Evolutionary conservation across 805 yeast species (phyloP).

Genomic region (Kluyveromyces dobzhanskii): DNA sequence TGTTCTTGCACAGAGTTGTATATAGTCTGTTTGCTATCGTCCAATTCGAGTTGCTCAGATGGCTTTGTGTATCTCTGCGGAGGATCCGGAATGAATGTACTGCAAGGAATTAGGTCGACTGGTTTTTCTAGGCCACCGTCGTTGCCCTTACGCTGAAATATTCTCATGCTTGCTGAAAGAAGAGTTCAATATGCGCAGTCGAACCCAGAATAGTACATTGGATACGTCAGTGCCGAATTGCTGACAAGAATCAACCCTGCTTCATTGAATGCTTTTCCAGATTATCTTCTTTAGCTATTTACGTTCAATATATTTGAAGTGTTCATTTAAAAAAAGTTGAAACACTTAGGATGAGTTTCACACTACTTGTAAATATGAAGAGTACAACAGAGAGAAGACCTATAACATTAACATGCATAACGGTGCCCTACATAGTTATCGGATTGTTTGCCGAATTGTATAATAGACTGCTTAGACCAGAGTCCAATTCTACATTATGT

Average conservation of each 20-base stretch:
- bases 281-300: too few relatives aligned
- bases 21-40: constrained; percentile 11
- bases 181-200: too few relatives aligned
- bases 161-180: constrained; percentile 25
- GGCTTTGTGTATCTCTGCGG: constrained; percentile 18
- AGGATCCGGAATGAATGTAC: constrained; percentile 15
- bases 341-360: too few relatives aligned
- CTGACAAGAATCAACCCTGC: too few relatives aligned
- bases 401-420: too few relatives aligned
- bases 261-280: too few relatives aligned
- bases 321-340: too few relatives aligned
- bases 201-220: too few relatives aligned
- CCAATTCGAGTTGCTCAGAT: constrained; percentile 12
- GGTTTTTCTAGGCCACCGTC: constrained; percentile 6
- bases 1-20: constrained; percentile 15
- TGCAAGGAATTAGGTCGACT: constrained; percentile 17
- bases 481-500: neutral
- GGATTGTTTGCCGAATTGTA: neutral
- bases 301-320: too few relatives aligned
- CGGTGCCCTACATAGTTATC: neutral
- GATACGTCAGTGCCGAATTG: too few relatives aligned
- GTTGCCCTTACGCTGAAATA: constrained; percentile 17
- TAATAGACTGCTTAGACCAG: neutral
- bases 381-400: too few relatives aligned
- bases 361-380: too few relatives aligned